Evolutionary conservation across 345 rosid genomes (phyloP).

Genomic region (Salix caprea): DNA sequence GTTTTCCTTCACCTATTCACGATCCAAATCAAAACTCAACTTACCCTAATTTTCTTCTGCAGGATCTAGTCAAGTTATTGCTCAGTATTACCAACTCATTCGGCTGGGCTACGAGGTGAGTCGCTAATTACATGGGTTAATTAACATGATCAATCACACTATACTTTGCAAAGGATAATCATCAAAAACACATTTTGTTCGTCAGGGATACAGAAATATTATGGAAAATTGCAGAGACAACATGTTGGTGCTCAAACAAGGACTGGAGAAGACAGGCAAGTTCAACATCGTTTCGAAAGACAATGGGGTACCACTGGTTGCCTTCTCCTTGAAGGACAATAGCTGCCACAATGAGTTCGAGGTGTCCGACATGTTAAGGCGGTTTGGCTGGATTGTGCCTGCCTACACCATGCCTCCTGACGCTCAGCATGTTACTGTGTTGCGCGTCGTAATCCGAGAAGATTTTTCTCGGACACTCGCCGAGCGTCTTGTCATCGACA

Average conservation of each 20-base stretch:
- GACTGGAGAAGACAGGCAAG: constrained; percentile 21
- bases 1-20: background rate
- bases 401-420: constrained; percentile 34
- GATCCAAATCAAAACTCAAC: background rate
- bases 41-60: background rate
- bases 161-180: background rate
- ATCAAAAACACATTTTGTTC: background rate
- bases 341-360: constrained; percentile 22
- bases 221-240: constrained; percentile 35
- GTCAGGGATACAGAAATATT: constrained; percentile 21
- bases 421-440: constrained; percentile 26
- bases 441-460: constrained; percentile 25
- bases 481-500: constrained; percentile 22
- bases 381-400: constrained; percentile 32
- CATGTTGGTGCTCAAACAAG: constrained; percentile 22
- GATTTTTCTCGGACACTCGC: constrained; percentile 29
- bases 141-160: too few relatives aligned
- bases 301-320: constrained; percentile 24
- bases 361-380: constrained; percentile 24
- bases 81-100: constrained; percentile 28
- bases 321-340: constrained; percentile 27
- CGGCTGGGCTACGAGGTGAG: constrained; percentile 27
- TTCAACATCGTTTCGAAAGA: constrained; percentile 27
- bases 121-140: background rate
- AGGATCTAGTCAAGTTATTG: constrained; percentile 32